Percentiles rank a stretch among this genome's conserved stretches.
phyloP scores from a whole-genome alignment of 2,329 filamentous ascomycete genomes.

The Colletotrichum neosansevieriae region DNA sequence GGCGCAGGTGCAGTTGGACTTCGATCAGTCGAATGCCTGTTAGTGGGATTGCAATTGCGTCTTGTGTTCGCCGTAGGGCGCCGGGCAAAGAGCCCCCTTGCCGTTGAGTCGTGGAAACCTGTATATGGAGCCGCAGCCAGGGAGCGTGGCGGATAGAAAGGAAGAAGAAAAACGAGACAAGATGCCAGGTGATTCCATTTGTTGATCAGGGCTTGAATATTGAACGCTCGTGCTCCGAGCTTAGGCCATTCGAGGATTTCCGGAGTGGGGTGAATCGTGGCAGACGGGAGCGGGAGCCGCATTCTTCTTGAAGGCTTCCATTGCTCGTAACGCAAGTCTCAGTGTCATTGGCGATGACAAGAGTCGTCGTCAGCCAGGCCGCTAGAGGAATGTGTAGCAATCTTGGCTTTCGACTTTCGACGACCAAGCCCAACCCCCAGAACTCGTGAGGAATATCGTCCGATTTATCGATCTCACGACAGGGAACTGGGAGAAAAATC shows the following conservation, averaged over 20 bases:
- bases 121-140: background rate
- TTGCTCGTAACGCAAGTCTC: background rate
- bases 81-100: background rate
- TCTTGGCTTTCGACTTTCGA: background rate
- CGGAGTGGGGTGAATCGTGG: background rate
- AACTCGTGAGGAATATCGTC: background rate
- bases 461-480: background rate
- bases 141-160: background rate
- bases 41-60: background rate
- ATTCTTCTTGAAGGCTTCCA: background rate
- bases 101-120: background rate
- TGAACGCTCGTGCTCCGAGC: background rate
- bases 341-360: background rate
- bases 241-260: background rate
- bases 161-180: slow-evolving; percentile 13
- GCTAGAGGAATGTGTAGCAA: slow-evolving; percentile 5
- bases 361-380: background rate
- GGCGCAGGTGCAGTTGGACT: slow-evolving; percentile 2
- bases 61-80: background rate
- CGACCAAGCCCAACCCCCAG: background rate
- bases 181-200: background rate
- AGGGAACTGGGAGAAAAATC: background rate
- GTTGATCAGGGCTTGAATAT: background rate
- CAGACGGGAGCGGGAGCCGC: background rate
- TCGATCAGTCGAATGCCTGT: background rate